Conservation (phyloP, 2,329 filamentous ascomycete species). For the Helotiales sp. region DNA sequence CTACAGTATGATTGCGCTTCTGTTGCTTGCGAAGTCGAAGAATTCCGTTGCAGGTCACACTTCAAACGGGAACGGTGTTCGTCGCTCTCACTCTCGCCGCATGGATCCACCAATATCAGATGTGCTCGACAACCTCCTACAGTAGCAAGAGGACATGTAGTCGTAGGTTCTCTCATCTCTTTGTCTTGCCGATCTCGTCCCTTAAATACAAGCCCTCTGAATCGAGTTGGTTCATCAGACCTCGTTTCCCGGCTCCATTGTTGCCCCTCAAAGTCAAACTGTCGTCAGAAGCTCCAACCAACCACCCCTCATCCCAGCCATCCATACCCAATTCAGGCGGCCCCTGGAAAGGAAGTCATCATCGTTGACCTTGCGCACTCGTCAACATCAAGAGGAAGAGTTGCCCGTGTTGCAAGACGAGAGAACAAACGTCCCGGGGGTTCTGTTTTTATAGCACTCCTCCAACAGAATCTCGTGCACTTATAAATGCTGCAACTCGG, state of each 20-base stretch:
- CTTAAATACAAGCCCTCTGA: not conserved
- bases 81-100: not conserved
- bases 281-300: conserved; percentile 3
- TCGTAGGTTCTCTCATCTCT: not conserved
- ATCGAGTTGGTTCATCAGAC: not conserved
- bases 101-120: too few species aligned
- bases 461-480: not conserved
- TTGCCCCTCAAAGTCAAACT: conserved; percentile 6
- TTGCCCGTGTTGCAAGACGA: not conserved
- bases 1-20: not conserved
- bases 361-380: not conserved
- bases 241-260: not conserved
- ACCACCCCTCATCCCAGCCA: conserved; percentile 3
- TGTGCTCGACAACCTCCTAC: not conserved
- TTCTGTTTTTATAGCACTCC: not conserved
- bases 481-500: not conserved
- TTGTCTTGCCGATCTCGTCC: not conserved
- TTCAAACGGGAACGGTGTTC: not conserved
- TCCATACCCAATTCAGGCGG: not conserved
- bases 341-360: not conserved
- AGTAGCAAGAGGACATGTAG: too few species aligned
- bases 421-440: not conserved
- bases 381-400: not conserved
- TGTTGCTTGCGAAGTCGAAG: not conserved
- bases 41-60: not conserved